phyloP scores from a whole-genome alignment of 2,329 filamentous ascomycete genomes.

The Talaromyces rugulosus region DNA sequence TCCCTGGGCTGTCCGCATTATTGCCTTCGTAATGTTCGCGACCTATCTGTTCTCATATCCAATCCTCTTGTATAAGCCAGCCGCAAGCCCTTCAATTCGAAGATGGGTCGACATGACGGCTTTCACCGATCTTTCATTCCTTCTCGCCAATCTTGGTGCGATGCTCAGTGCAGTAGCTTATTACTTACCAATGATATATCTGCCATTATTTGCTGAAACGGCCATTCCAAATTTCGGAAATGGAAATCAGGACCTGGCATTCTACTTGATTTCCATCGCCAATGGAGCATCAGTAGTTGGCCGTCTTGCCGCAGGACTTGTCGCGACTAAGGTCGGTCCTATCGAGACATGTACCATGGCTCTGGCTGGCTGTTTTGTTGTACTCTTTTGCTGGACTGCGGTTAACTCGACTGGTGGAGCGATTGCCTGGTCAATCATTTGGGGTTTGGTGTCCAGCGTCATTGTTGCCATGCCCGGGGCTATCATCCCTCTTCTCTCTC shows the following conservation, averaged over 20 bases:
- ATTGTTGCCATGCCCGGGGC: constrained; percentile 44
- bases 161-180: constrained; percentile 57
- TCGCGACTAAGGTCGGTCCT: constrained; percentile 53
- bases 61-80: constrained; percentile 36
- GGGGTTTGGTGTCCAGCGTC: constrained; percentile 49
- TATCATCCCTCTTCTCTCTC: constrained; percentile 34
- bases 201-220: constrained; percentile 37
- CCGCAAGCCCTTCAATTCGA: constrained; percentile 40
- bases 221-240: constrained; percentile 38
- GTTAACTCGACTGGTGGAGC: constrained; percentile 35
- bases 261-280: constrained; percentile 64
- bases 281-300: constrained; percentile 60
- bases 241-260: constrained; percentile 51
- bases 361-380: constrained; percentile 37
- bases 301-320: constrained; percentile 46
- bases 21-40: constrained; percentile 59
- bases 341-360: constrained; percentile 51
- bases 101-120: constrained; percentile 41
- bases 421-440: constrained; percentile 40
- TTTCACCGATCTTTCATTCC: constrained; percentile 42
- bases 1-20: constrained; percentile 56
- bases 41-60: constrained; percentile 35
- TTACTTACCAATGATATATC: constrained; percentile 44
- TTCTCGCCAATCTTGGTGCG: constrained; percentile 50
- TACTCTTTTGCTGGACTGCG: constrained; percentile 40